Evolutionary conservation across 2,329 filamentous ascomycete species (phyloP).

Genomic region (Epichloe gansuensis): DNA sequence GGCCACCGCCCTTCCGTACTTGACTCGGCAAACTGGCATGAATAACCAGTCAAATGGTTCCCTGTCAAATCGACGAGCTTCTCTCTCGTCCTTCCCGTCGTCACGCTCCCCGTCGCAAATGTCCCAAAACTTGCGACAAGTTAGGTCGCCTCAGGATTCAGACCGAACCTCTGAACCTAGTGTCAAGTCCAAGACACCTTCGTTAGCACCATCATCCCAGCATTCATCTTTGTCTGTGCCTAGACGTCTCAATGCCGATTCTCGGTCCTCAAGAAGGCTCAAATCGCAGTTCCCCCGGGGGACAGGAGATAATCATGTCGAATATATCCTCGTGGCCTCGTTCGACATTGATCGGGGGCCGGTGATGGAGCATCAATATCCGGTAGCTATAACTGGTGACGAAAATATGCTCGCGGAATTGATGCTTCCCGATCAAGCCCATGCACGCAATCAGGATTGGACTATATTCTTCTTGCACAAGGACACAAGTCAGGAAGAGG

Average conservation of each 20-base stretch:
- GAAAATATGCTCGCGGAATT: constrained; percentile 97
- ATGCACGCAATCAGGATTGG: constrained; percentile 93
- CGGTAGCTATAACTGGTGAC: constrained; percentile 85
- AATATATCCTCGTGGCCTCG: constrained; percentile 93
- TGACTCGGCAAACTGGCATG: constrained; percentile 26
- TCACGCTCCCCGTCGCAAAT: constrained; percentile 46
- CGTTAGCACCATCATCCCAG: constrained; percentile 46
- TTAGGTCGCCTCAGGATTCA: constrained; percentile 43
- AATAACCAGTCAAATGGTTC: constrained; percentile 22
- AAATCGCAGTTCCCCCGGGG: constrained; percentile 67
- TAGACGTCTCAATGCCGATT: constrained; percentile 36
- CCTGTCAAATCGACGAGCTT: constrained; percentile 30
- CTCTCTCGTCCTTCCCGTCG: constrained; percentile 51
- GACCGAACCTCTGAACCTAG: constrained; percentile 47
- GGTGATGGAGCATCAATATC: constrained; percentile 97
- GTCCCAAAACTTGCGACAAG: constrained; percentile 39
- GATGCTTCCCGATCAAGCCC: constrained; percentile 95
- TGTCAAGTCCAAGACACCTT: constrained; percentile 46
- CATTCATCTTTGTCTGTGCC: constrained; percentile 46
- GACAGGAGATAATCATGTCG: constrained; percentile 80
- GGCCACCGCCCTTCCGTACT: constrained; percentile 30
- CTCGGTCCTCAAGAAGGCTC: constrained; percentile 41
- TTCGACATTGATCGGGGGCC: constrained; percentile 95
- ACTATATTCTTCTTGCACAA: constrained; percentile 99
- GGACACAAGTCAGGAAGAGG: constrained; percentile 72